Evolutionary conservation across 2,329 filamentous ascomycete genomes (phyloP).

Genomic region (Zelopaecilomyces penicillatus): DNA sequence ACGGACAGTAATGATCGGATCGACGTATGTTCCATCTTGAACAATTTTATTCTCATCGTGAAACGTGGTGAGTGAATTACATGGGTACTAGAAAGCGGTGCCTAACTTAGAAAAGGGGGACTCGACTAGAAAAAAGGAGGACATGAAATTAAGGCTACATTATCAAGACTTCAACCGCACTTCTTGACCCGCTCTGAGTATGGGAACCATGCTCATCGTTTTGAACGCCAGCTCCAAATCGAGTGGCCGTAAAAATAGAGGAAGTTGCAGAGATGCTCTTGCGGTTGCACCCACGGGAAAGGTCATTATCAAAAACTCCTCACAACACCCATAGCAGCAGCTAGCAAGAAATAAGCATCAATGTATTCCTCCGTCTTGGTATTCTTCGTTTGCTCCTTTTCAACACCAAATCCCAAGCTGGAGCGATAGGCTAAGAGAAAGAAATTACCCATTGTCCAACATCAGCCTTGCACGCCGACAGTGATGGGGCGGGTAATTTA

Average conservation of each 20-base stretch:
- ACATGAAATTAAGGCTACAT: conserved; percentile 26
- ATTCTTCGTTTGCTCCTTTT: conserved; percentile 24
- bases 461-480: conserved; percentile 16
- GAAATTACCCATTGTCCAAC: conserved; percentile 19
- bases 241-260: conserved; percentile 16
- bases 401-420: conserved; percentile 27
- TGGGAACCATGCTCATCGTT: conserved; percentile 13
- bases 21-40: too few species aligned
- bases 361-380: conserved; percentile 18
- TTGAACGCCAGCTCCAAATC: conserved; percentile 14
- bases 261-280: conserved; percentile 19
- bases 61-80: conserved; percentile 37
- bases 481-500: conserved; percentile 37
- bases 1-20: too few species aligned
- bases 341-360: conserved; percentile 22
- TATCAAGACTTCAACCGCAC: conserved; percentile 23
- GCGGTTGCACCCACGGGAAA: conserved; percentile 15
- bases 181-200: conserved; percentile 10
- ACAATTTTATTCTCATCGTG: too few species aligned
- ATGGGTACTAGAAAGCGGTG: conserved; percentile 34
- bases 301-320: conserved; percentile 2
- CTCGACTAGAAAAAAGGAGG: conserved; percentile 24
- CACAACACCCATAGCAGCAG: conserved; percentile 9
- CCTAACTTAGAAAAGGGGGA: conserved; percentile 25
- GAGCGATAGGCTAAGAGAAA: conserved; percentile 14